A percentile compares a stretch with the other conserved stretches of the same genome.
These are phyloP conservation scores for Aspergillus ostianus DNA, from an alignment of 495 filamentous ascomycete genomes.

Conservation along the genomic window DNA sequence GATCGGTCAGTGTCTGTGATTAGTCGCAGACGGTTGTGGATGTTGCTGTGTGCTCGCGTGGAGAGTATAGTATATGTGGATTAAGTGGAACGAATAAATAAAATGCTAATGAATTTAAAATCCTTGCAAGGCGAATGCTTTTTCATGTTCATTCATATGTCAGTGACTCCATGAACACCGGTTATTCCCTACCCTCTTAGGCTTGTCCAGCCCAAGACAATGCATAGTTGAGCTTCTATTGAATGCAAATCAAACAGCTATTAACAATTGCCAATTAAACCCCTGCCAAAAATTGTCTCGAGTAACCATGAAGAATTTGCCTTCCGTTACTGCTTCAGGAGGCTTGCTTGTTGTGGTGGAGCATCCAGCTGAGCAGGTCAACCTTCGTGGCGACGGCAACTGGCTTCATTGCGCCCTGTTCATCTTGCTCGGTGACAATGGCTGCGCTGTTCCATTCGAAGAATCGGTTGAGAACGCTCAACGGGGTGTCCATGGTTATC, in stretches of 20 bases:
- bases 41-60: not conserved
- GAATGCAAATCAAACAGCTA: not conserved
- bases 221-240: not conserved
- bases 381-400: slow-evolving; percentile 95
- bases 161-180: not conserved
- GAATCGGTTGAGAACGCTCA: slow-evolving; percentile 81
- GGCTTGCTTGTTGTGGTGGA: slow-evolving; percentile 56
- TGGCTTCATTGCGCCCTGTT: slow-evolving; percentile 65
- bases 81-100: not conserved
- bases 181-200: not conserved
- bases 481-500: slow-evolving; percentile 86
- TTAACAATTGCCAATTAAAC: not conserved
- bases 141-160: not conserved
- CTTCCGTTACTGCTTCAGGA: not conserved
- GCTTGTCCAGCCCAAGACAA: not conserved
- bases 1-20: slow-evolving; percentile 64
- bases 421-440: slow-evolving; percentile 75
- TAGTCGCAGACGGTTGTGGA: not conserved
- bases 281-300: not conserved
- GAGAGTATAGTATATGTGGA: not conserved
- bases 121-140: too few species aligned
- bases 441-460: slow-evolving; percentile 98
- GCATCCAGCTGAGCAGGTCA: slow-evolving; percentile 88
- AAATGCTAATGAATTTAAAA: not conserved
- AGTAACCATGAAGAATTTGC: not conserved